Evolutionary conservation across 2,329 filamentous ascomycete genomes (phyloP).

Genomic region (Didymella keratinophila): DNA sequence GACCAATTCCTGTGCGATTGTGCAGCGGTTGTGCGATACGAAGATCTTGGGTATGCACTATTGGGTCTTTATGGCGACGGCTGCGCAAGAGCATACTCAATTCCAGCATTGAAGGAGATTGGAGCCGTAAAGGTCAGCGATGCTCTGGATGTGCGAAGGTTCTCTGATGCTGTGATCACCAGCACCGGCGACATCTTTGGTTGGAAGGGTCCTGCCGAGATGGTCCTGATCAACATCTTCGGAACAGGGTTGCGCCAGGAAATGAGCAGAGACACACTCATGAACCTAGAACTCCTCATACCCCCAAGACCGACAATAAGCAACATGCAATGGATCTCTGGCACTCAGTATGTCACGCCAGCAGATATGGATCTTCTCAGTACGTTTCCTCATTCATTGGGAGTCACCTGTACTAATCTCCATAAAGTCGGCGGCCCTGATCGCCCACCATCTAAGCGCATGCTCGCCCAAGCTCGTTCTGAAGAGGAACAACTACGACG

Average conservation of each 20-base stretch:
- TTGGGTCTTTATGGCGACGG: conserved; percentile 87
- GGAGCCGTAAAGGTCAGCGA: conserved; percentile 69
- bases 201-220: conserved; percentile 87
- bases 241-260: conserved; percentile 71
- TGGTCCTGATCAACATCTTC: conserved; percentile 85
- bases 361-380: conserved; percentile 86
- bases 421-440: conserved; percentile 79
- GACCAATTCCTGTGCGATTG: conserved; percentile 84
- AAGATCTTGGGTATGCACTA: conserved; percentile 78
- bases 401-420: conserved; percentile 6
- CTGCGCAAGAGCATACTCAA: conserved; percentile 78
- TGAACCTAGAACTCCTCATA: conserved; percentile 76
- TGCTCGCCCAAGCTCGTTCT: conserved; percentile 79
- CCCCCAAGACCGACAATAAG: conserved; percentile 91
- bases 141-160: conserved; percentile 77
- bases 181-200: conserved; percentile 82
- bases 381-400: conserved; percentile 28
- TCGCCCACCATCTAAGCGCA: conserved; percentile 85
- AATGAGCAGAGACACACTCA: conserved; percentile 72
- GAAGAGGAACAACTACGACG: conserved; percentile 69
- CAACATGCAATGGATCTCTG: conserved; percentile 94
- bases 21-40: conserved; percentile 77
- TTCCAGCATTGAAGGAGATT: conserved; percentile 90
- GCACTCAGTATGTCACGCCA: conserved; percentile 88
- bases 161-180: conserved; percentile 73